Conservation (phyloP, 176 grass and related monocot genomes). For the Eremochloa ophiuroides region DNA sequence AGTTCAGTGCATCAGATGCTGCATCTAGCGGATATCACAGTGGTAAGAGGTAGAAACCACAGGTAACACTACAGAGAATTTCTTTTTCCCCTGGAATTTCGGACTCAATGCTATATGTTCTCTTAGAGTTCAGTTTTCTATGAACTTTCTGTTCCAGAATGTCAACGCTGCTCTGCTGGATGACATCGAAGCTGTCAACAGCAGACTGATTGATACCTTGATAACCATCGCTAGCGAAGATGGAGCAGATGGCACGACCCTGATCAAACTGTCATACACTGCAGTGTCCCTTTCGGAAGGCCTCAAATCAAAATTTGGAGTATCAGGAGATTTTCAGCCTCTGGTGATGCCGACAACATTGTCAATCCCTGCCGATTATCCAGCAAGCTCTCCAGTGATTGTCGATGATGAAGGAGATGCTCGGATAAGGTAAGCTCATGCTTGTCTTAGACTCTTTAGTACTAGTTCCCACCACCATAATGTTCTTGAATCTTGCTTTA, state of each 20-base stretch:
- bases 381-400: slow-evolving; percentile 19
- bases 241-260: background rate
- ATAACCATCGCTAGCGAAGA: background rate
- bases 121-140: background rate
- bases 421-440: background rate
- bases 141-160: background rate
- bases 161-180: background rate
- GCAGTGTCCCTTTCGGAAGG: background rate
- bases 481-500: background rate
- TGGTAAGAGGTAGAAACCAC: slow-evolving; percentile 10
- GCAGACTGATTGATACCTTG: slow-evolving; percentile 14
- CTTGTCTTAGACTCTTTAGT: background rate
- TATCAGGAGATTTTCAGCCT: background rate
- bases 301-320: background rate
- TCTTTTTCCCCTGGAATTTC: background rate
- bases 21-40: background rate
- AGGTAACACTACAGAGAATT: background rate
- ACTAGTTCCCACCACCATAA: background rate
- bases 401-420: background rate
- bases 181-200: slow-evolving; percentile 23
- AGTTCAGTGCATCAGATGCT: background rate
- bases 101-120: background rate
- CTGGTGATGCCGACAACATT: background rate
- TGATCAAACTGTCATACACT: slow-evolving; percentile 11
- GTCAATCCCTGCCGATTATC: slow-evolving; percentile 23